A percentile compares a stretch with the other conserved stretches of the same genome.
Conservation (phyloP, 805 yeast species). For the Sungouiella blattae region DNA sequence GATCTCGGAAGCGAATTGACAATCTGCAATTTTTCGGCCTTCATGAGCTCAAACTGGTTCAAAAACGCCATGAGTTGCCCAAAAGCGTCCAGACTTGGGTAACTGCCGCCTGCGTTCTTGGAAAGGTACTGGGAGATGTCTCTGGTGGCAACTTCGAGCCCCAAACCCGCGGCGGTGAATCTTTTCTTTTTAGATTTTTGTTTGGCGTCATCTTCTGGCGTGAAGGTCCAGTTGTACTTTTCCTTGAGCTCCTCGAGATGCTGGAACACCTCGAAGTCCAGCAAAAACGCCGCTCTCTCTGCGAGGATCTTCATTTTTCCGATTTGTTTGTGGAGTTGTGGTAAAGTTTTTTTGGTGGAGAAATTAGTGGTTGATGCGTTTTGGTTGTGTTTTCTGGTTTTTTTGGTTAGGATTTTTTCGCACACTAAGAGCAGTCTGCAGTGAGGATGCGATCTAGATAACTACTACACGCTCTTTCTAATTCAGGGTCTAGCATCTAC, state of each 20-base stretch:
- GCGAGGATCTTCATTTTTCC: slow-evolving; percentile 48
- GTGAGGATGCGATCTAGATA: no score
- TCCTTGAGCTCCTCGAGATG: slow-evolving; percentile 50
- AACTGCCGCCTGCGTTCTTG: slow-evolving; percentile 21
- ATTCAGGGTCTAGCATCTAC: no score
- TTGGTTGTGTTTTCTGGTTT: no score
- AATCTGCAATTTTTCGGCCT: slow-evolving; percentile 80
- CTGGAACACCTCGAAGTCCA: slow-evolving; percentile 61
- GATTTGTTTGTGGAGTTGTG: no score
- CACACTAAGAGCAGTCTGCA: no score
- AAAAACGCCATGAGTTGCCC: slow-evolving; percentile 43
- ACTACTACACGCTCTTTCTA: no score
- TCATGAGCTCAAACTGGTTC: slow-evolving; percentile 57
- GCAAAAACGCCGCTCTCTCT: slow-evolving; percentile 54
- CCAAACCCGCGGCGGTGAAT: slow-evolving; percentile 39
- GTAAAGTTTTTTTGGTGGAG: no score
- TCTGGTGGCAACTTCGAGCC: slow-evolving; percentile 48
- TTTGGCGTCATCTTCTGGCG: slow-evolving; percentile 25
- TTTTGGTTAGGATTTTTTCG: no score
- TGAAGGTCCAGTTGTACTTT: slow-evolving; percentile 46
- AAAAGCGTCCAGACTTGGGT: slow-evolving; percentile 22
- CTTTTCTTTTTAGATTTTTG: slow-evolving; percentile 23
- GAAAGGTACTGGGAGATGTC: slow-evolving; percentile 43
- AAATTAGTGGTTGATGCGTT: no score
- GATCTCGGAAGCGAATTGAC: slow-evolving; percentile 77